A percentile compares a stretch with the other conserved stretches of the same genome.
Evolutionary conservation across 225 moss, liverwort and hornwort species (phyloP).

Genomic region (Thuidium tamariscinum): DNA sequence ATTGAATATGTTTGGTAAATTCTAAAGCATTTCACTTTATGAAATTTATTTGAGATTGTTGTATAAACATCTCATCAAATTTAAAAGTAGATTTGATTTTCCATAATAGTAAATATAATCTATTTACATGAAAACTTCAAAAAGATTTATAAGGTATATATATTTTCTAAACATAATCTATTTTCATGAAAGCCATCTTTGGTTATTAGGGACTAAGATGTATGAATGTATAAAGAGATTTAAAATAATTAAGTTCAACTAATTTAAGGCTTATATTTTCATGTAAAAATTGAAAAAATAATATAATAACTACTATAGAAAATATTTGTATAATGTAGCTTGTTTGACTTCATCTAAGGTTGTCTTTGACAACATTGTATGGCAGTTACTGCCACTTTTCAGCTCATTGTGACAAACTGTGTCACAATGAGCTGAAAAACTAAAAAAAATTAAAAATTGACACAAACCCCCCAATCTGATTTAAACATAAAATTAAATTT

Average conservation of each 20-base stretch:
- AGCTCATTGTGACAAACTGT: too few relatives aligned
- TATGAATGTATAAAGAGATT: background rate
- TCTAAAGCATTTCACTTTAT: background rate
- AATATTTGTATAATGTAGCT: background rate
- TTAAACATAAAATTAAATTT: too few relatives aligned
- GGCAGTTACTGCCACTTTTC: too few relatives aligned
- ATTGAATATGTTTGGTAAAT: background rate
- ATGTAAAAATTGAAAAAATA: background rate
- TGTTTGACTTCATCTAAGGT: background rate
- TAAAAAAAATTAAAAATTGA: too few relatives aligned
- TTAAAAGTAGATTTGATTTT: background rate
- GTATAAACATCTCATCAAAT: background rate
- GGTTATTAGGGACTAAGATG: background rate
- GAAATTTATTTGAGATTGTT: background rate
- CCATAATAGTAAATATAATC: background rate
- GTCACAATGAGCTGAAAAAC: too few relatives aligned
- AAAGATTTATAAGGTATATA: fast-evolving
- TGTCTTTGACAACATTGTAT: too few relatives aligned
- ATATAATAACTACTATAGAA: too few relatives aligned
- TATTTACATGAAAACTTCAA: background rate
- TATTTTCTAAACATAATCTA: too few relatives aligned
- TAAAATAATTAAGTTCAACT: too few relatives aligned
- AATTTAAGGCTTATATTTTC: fast-evolving
- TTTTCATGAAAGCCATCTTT: background rate
- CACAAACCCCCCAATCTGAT: too few relatives aligned